Conservation (phyloP, 176 grass and related monocot genomes). For the Pontederia paniculata region DNA sequence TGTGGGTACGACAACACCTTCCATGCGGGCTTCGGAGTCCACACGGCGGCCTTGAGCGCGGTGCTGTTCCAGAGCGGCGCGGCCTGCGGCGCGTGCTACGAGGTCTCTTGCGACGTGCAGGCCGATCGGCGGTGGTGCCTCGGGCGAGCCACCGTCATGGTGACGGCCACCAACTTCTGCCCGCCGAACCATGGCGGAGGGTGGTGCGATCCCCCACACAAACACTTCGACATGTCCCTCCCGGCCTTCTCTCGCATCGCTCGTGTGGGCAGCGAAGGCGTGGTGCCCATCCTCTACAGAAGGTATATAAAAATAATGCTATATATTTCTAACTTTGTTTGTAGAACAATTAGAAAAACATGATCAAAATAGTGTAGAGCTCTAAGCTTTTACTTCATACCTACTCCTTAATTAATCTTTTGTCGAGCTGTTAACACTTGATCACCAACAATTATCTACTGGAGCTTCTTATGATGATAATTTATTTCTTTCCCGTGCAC, state of each 20-base stretch:
- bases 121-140: constrained; percentile 20
- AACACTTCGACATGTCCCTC: constrained; percentile 24
- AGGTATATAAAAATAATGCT: no score
- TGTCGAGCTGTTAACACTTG: no score
- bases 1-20: constrained; percentile 30
- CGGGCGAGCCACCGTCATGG: background rate
- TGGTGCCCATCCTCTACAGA: constrained; percentile 24
- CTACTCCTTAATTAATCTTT: no score
- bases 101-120: constrained; percentile 3
- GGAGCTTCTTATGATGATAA: background rate
- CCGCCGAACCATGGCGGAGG: constrained; percentile 27
- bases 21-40: constrained; percentile 15
- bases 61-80: constrained; percentile 26
- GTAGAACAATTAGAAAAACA: background rate
- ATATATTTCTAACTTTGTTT: background rate
- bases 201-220: constrained; percentile 30
- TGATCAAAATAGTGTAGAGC: no score
- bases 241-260: constrained; percentile 23
- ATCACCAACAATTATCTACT: no score
- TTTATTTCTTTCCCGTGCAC: background rate
- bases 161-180: constrained; percentile 29
- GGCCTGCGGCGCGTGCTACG: constrained; percentile 24
- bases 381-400: no score
- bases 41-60: constrained; percentile 23
- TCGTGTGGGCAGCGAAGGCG: constrained; percentile 13